These are phyloP conservation scores for Scheffersomyces cryptocercus DNA, from an alignment of 1,139 yeast species.

Conservation along the genomic window DNA sequence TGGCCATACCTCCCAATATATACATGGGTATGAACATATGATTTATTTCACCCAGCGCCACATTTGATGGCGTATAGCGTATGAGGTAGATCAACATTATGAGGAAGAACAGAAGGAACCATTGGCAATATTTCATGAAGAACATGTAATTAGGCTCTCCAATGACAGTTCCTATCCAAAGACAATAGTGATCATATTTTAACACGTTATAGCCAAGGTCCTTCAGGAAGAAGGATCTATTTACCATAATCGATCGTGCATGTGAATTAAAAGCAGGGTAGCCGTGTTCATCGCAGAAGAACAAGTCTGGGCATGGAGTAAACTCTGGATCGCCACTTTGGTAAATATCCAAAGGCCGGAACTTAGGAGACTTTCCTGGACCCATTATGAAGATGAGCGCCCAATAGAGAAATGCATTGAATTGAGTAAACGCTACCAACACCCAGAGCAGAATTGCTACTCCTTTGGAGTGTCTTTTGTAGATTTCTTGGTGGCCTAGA, in stretches of 20 bases:
- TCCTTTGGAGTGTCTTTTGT: constrained; percentile 28
- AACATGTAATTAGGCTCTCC: constrained; percentile 55
- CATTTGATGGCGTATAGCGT: constrained; percentile 27
- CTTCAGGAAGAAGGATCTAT: constrained; percentile 59
- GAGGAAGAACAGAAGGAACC: constrained; percentile 33
- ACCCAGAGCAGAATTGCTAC: constrained; percentile 40
- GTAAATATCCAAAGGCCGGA: constrained; percentile 30
- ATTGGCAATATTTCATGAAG: constrained; percentile 50
- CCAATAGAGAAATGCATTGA: constrained; percentile 34
- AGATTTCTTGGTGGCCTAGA: constrained; percentile 39
- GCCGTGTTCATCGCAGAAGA: constrained; percentile 60
- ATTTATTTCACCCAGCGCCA: constrained; percentile 30
- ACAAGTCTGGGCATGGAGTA: constrained; percentile 43
- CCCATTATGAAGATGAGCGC: constrained; percentile 25
- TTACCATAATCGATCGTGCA: constrained; percentile 54
- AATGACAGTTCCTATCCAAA: constrained; percentile 60
- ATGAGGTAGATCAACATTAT: constrained; percentile 26
- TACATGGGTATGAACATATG: constrained; percentile 49
- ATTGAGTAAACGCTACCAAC: constrained; percentile 26
- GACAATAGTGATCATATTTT: constrained; percentile 66
- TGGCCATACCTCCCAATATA: constrained; percentile 41
- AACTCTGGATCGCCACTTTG: constrained; percentile 18
- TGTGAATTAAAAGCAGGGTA: constrained; percentile 61
- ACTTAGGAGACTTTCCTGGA: constrained; percentile 33
- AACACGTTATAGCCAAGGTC: constrained; percentile 49